phyloP scores from a whole-genome alignment of 2,329 filamentous ascomycete genomes.

The Calonectria leucothoes region DNA sequence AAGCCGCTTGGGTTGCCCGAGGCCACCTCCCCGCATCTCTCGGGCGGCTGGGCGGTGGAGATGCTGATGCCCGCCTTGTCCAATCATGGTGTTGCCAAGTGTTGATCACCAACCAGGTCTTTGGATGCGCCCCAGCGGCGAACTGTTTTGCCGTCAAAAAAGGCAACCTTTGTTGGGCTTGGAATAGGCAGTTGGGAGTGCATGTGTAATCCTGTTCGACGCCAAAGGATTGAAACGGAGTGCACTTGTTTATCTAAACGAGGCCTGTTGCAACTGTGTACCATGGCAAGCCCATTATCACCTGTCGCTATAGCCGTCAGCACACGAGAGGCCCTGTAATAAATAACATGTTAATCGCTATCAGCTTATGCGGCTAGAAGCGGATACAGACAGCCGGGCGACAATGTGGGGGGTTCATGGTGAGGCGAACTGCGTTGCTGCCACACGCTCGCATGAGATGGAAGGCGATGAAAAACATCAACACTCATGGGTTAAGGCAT shows the following conservation, averaged over 20 bases:
- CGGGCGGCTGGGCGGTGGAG: not conserved
- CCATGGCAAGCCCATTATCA: not conserved
- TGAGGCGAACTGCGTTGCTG: not conserved
- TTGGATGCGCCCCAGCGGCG: not conserved
- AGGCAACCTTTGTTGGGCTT: not conserved
- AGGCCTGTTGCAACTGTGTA: not conserved
- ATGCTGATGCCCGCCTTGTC: not conserved
- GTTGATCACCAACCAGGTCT: not conserved
- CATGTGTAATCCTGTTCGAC: not conserved
- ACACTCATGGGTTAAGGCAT: no score
- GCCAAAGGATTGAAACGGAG: not conserved
- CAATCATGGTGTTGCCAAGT: not conserved
- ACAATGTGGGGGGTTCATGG: not conserved
- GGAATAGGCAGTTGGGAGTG: not conserved
- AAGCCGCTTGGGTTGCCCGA: not conserved
- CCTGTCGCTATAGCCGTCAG: not conserved
- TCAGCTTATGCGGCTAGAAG: not conserved
- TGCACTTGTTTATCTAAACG: not conserved
- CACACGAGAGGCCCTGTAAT: not conserved
- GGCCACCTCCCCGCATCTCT: not conserved
- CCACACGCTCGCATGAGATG: no score
- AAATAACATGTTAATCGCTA: not conserved
- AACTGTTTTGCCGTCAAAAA: not conserved
- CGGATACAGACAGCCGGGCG: not conserved
- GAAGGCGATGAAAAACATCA: no score